A percentile compares a stretch with the other conserved stretches of the same genome.
Conservation (phyloP, 345 rosid genomes). For the Moricandia arvensis region DNA sequence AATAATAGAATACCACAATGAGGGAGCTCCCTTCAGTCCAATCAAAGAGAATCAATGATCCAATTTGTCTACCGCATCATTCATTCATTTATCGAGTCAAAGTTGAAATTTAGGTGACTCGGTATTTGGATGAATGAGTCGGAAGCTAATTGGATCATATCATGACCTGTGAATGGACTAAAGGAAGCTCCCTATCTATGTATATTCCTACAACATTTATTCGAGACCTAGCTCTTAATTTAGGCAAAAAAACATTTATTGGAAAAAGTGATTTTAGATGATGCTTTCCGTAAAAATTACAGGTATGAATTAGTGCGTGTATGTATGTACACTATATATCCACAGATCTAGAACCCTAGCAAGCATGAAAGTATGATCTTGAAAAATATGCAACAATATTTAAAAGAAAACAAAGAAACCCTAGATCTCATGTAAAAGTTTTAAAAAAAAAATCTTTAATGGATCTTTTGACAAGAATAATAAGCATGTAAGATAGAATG, state of each 20-base stretch:
- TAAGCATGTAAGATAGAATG: background rate
- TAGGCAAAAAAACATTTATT: background rate
- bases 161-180: conserved; percentile 79
- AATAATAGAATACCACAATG: background rate
- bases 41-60: conserved; percentile 63
- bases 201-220: conserved; percentile 3
- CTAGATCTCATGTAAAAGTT: conserved; percentile 13
- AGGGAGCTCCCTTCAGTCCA: conserved; percentile 99
- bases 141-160: conserved; percentile 90
- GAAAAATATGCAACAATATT: conserved; percentile 5
- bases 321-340: background rate
- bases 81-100: conserved; percentile 75
- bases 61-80: conserved; percentile 96
- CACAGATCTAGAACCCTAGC: conserved; percentile 15
- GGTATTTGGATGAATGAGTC: conserved; percentile 98
- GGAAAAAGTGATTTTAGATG: background rate
- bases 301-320: background rate
- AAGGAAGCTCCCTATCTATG: conserved; percentile 66
- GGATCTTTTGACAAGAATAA: background rate
- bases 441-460: background rate
- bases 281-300: background rate
- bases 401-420: conserved; percentile 3
- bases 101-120: conserved; percentile 25
- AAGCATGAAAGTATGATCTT: background rate
- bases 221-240: background rate